Evolutionary conservation across 768 basidiomycete genomes (phyloP).

Genomic region (Lactifluus piperatus): DNA sequence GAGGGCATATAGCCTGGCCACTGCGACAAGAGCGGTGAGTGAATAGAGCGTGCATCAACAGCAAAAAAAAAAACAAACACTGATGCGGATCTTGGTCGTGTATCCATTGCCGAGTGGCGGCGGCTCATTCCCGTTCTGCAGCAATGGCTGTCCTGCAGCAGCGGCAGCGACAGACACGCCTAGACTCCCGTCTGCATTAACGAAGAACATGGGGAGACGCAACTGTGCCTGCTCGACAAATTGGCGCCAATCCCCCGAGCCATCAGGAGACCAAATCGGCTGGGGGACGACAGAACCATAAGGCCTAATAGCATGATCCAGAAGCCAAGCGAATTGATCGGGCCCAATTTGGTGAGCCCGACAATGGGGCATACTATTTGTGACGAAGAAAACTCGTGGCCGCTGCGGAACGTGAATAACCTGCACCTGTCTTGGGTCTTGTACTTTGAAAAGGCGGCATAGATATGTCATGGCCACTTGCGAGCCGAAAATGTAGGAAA

Average conservation of each 20-base stretch:
- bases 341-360: not conserved
- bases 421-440: no score
- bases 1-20: slow-evolving; percentile 12
- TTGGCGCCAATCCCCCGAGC: slow-evolving; percentile 11
- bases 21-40: not conserved
- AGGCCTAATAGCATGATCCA: not conserved
- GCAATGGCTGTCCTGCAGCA: not conserved
- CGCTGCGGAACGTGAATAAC: no score
- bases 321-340: not conserved
- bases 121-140: not conserved
- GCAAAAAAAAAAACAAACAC: not conserved
- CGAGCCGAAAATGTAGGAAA: slow-evolving; percentile 8
- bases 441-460: not conserved
- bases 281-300: slow-evolving; percentile 14
- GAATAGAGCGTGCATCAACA: not conserved
- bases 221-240: slow-evolving; percentile 11
- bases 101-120: no score
- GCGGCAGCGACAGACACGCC: slow-evolving; percentile 5
- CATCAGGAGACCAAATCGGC: slow-evolving; percentile 8
- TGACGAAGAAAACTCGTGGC: no score
- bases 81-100: no score
- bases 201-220: slow-evolving; percentile 11
- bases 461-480: not conserved
- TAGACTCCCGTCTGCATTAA: no score
- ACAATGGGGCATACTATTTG: no score